Conservation (phyloP, 441 rosid species). For the Syzygium malaccense region DNA sequence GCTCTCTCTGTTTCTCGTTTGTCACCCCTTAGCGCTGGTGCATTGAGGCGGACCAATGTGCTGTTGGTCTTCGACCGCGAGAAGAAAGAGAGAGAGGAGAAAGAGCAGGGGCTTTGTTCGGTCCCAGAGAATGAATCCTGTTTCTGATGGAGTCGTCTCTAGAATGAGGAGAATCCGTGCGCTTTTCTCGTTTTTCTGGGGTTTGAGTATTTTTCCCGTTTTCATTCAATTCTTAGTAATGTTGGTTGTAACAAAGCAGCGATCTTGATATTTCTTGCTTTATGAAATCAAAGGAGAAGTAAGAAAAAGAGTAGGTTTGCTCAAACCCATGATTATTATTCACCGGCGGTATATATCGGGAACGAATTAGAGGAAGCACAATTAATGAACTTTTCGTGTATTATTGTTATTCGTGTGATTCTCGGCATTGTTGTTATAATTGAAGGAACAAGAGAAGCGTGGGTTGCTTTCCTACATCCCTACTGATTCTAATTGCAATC, state of each 20-base stretch:
- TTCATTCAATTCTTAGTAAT: background rate
- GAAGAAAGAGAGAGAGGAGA: fast-evolving
- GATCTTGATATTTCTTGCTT: background rate
- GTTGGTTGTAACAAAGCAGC: background rate
- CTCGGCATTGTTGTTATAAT: background rate
- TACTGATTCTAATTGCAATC: background rate
- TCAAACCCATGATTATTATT: background rate
- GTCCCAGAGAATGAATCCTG: background rate
- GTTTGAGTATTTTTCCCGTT: background rate
- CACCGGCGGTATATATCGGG: background rate
- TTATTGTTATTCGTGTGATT: background rate
- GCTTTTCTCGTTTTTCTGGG: background rate
- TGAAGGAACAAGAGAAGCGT: background rate
- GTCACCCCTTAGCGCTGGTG: background rate
- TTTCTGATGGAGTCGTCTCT: background rate
- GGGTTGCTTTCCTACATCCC: background rate
- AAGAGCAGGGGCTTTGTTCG: background rate
- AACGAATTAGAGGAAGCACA: background rate
- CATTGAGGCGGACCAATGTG: background rate
- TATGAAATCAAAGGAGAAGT: background rate
- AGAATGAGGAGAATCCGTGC: background rate
- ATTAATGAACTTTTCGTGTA: background rate
- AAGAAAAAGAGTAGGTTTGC: background rate
- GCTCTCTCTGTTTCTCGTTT: background rate
- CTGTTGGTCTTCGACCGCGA: background rate